Percentiles rank a stretch among this genome's conserved stretches.
Conservation (phyloP, 2,329 filamentous ascomycete species). For the Fusarium continuum region DNA sequence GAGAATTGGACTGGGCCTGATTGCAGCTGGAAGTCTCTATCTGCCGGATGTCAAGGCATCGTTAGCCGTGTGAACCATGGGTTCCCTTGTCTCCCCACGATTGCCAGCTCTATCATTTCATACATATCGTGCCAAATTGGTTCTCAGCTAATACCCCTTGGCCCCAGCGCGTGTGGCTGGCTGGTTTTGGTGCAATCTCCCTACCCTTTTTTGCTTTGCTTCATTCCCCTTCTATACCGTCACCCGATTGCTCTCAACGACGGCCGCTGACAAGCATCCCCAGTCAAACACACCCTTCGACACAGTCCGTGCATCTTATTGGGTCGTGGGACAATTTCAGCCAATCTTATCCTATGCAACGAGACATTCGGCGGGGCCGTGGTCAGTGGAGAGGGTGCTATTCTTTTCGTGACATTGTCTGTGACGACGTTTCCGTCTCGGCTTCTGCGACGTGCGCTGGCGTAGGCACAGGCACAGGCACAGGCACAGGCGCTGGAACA, state of each 20-base stretch:
- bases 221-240: conserved; percentile 37
- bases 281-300: conserved; percentile 68
- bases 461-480: conserved; percentile 34
- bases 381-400: conserved; percentile 90
- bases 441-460: conserved; percentile 38
- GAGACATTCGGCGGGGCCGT: conserved; percentile 76
- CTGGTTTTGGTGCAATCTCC: conserved; percentile 42
- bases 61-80: conserved; percentile 22
- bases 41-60: conserved; percentile 8
- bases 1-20: conserved; percentile 4
- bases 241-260: conserved; percentile 24
- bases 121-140: conserved; percentile 18
- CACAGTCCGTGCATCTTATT: conserved; percentile 78
- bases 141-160: conserved; percentile 16
- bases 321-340: conserved; percentile 97
- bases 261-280: conserved; percentile 42
- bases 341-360: conserved; percentile 80
- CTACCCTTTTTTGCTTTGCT: conserved; percentile 35
- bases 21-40: conserved; percentile 12
- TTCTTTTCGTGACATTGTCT: conserved; percentile 84
- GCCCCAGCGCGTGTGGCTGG: conserved; percentile 27
- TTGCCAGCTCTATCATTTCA: conserved; percentile 24
- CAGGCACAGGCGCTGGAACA: conserved; percentile 14
- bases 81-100: conserved; percentile 36
- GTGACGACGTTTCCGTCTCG: conserved; percentile 71